Base-by-base conservation (phyloP, 1,284 basidiomycete species). In the Heterobasidion parviporum region DNA sequence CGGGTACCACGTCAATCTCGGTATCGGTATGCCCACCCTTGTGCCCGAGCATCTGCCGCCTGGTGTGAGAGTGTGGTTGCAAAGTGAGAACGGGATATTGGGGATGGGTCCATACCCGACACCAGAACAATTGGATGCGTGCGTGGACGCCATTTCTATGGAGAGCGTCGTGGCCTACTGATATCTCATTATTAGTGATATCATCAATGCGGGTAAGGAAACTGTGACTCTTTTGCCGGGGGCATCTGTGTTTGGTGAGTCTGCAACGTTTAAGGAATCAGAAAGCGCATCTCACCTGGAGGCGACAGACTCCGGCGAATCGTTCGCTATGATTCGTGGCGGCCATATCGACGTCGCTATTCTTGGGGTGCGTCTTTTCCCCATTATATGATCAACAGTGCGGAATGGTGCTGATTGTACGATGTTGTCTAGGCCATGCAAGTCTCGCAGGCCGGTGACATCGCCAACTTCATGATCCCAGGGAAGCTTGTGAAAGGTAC, bases 391-490 rank as follows among this genome's bases (percentile, higher is more conserved):
- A 26, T 16, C 53, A 51, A 16, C 15, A 55, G 16, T 52, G 26
- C 47, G n/a, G 38, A 5, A 26, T 26, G 26, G 26, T 26, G 35
- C 20, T 56, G 8, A 62, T 33, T 34, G 38, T 14, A 7, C 16
- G 52, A 15, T 47, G 57, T 57, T 44, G 12, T 38, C 9, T 59
- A 91, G 88, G 94, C 95, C 2, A 93, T 98, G 85, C 88, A 98
- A 78, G 94, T 98, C 52, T 93, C 92, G 1, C 84, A 89, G 62
- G 85, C 85, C 20, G 96, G 95, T 57, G 94, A 98, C 68, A 88
- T 98, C 59, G 95, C 96, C 53, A 98, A 98, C 76, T 98, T 92
- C 70, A 98, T 97, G 94, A 93, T 98, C 63, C 94, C 94, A 14
- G 92, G 92, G 35, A 94, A 95, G 73, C 82, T 95, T 67, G 83